Evolutionary conservation across 176 grass and related monocot species (phyloP), one percentile per base, ranked within the genome.

Genomic region (Zizania latifolia): DNA sequence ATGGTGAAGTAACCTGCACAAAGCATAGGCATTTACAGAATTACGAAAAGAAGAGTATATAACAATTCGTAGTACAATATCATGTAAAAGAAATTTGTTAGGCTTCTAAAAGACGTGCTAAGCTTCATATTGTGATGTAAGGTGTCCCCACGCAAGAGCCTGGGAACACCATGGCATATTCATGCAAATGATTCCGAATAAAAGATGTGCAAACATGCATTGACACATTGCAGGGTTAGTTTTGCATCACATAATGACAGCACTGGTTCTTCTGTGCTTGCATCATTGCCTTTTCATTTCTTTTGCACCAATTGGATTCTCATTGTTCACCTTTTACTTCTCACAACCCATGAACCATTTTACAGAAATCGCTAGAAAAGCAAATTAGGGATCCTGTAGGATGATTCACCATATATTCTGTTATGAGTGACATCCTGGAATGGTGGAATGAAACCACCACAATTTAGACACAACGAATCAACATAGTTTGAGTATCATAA

Each of bases 1-100:
- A 90, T 65, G 95, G 91, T 59, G 95, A 92, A 32, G 95, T 99
- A 73, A 94, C 89, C 95, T 99, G 68, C 44, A 88, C 10, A 70
- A 36, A 68, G n/a, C 41, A 80, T 62, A 63, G 63, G 10, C 57
- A 62, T 39, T 68, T 72, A 45, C 40, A 67, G 35, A 58, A 78
- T 12, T 41, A 39, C 23, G 29, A 29, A 14, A 70, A 28, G 15
- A 29, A 10, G 3, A 51, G 30, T 14, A 17, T 44, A 11, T 13
- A 59, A 15, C 12, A 62, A 81, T 70, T 12, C 73, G 45, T 12
- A 59, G 16, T 59, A 65, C 27, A 46, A 74, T 39, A 67, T 53
- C 15, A 17, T 56, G 45, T 57, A 8, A 24, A 56, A 68, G 51
- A 0, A 30, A 41, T 40, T 13, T 33, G 15, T 4, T 45, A 67